Conservation (phyloP, 2,329 filamentous ascomycete species). For the Pochonia chlamydosporia region DNA sequence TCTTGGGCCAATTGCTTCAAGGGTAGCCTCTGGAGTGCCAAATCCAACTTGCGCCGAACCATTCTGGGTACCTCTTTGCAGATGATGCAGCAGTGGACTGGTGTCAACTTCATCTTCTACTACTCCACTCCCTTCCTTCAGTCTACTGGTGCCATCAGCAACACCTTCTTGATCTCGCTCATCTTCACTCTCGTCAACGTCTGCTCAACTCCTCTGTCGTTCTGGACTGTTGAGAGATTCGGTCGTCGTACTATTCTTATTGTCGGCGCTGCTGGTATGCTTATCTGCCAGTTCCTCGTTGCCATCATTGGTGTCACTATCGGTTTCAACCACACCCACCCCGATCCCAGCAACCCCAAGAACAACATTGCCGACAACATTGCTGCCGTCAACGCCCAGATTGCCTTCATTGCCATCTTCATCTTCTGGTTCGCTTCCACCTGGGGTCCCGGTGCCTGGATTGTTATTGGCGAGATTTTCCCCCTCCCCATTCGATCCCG, state of each 20-base stretch:
- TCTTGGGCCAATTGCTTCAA: slow-evolving; percentile 66
- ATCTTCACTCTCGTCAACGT: slow-evolving; percentile 88
- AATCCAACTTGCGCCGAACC: slow-evolving; percentile 64
- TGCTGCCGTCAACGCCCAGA: slow-evolving; percentile 61
- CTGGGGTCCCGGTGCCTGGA: slow-evolving; percentile 79
- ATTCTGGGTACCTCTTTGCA: slow-evolving; percentile 68
- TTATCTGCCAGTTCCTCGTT: slow-evolving; percentile 81
- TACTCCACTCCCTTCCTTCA: slow-evolving; percentile 82
- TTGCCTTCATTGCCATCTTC: slow-evolving; percentile 86
- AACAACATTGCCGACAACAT: slow-evolving; percentile 44
- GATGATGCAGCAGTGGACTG: slow-evolving; percentile 81
- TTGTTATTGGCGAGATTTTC: slow-evolving; percentile 85
- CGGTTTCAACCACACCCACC: slow-evolving; percentile 45
- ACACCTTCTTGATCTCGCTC: slow-evolving; percentile 78
- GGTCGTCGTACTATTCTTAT: slow-evolving; percentile 78
- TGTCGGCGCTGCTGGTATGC: slow-evolving; percentile 74
- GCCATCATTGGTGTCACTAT: slow-evolving; percentile 66
- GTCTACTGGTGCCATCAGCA: slow-evolving; percentile 66
- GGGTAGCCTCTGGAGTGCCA: slow-evolving; percentile 55
- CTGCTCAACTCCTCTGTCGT: slow-evolving; percentile 76
- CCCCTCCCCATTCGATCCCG: slow-evolving; percentile 83
- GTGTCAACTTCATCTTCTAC: slow-evolving; percentile 92
- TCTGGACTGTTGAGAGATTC: slow-evolving; percentile 77
- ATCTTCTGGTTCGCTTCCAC: slow-evolving; percentile 90
- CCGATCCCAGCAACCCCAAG: slow-evolving; percentile 35